phyloP scores from a whole-genome alignment of 2,329 filamentous ascomycete genomes.

The Ambrosiella xylebori region DNA sequence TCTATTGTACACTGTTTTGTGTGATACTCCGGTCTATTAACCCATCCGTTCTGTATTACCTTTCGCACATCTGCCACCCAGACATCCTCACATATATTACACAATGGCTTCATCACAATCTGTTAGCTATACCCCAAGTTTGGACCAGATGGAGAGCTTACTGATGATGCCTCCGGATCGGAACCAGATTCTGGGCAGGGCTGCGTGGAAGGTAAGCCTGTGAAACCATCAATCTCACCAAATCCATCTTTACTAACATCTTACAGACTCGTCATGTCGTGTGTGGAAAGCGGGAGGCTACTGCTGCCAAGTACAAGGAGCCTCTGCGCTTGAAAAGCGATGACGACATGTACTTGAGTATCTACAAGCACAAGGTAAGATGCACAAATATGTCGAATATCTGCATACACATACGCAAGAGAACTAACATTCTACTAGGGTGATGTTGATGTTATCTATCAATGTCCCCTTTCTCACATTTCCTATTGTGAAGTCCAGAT shows the following conservation, averaged over 20 bases:
- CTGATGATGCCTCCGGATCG: slow-evolving; percentile 34
- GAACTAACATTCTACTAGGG: slow-evolving; percentile 21
- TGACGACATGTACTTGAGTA: slow-evolving; percentile 28
- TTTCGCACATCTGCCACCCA: background rate
- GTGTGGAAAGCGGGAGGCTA: slow-evolving; percentile 24
- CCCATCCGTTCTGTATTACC: background rate
- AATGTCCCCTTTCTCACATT: slow-evolving; percentile 34
- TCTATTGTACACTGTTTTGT: background rate
- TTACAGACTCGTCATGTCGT: slow-evolving; percentile 41
- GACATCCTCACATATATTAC: background rate
- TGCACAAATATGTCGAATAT: background rate
- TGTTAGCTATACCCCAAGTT: slow-evolving; percentile 1
- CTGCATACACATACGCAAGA: background rate
- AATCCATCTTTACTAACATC: background rate
- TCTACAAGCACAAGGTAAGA: slow-evolving; percentile 40
- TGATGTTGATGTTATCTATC: slow-evolving; percentile 36
- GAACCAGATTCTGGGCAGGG: slow-evolving; percentile 31
- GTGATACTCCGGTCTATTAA: background rate
- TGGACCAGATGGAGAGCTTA: slow-evolving; percentile 26
- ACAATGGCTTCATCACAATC: slow-evolving; percentile 15
- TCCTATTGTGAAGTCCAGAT: slow-evolving; percentile 41
- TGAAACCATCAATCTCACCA: no score
- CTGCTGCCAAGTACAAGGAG: slow-evolving; percentile 13
- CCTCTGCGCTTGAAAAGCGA: slow-evolving; percentile 8
- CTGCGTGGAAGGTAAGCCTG: slow-evolving; percentile 32